Evolutionary conservation across 306 rosid genomes (phyloP), one percentile per base, ranked within the genome.

Genomic region (Boehmeria nivea): DNA sequence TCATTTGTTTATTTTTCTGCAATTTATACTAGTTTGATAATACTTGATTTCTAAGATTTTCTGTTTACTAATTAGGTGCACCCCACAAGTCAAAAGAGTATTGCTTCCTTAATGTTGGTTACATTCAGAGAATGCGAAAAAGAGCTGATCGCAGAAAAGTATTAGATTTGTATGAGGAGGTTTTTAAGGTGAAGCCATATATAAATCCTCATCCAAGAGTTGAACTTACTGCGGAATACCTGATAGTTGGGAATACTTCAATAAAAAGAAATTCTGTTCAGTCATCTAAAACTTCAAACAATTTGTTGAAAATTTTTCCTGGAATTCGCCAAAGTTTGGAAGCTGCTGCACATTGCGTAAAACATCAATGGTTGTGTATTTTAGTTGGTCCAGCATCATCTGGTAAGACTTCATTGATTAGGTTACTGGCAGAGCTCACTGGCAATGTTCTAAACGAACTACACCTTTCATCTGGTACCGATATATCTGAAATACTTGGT

Each of bases 111-210:
- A 79, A 90, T 73, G 63, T 73, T 55, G 78, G 83, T 26, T 90
- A 91, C 39, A 71, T 87, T 65, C 98, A 91, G 72, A 79, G 98
- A 59, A 91, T 91, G 98, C 98, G 96, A 45, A 80, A 90, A 21
- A 81, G 54, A 60, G 66, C 73, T 56, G 98, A 91, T 60, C 91
- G 98, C 36, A 74, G 78, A 69, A 87, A 82, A 65, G 95, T 91
- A 21, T 48, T 84, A 18, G 72, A 52, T 50, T 72, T 87, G 40
- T 91, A 84, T 59, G 80, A 75, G 72, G 77, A 82, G 58, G 72
- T 84, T 13, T 91, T 91, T 75, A 70, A 49, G 61, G 68, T 45
- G 64, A 70, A 62, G 48, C 86, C 94, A 17, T 66, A 19, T 58
- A 69, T 91, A 61, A 91, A 84, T 71, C 93, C 89, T 18, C 81